phyloP scores from a whole-genome alignment of 2,329 filamentous ascomycete genomes.

The Microcyclosporella mali region DNA sequence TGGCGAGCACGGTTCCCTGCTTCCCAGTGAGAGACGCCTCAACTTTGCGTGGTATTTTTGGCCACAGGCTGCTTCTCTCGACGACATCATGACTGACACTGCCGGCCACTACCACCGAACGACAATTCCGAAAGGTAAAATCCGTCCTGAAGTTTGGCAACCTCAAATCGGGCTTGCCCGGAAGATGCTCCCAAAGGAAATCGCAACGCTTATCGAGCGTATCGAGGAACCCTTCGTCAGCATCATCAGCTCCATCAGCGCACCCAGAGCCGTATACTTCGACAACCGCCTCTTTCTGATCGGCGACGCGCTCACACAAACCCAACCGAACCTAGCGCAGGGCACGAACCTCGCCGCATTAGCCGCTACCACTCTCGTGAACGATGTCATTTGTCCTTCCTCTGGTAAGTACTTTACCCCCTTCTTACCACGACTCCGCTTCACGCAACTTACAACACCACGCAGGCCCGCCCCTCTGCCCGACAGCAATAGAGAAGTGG shows the following conservation, averaged over 20 bases:
- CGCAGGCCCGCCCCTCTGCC: slow-evolving; percentile 4
- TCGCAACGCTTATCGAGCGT: slow-evolving; percentile 22
- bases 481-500: slow-evolving; percentile 17
- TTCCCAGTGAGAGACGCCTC: slow-evolving; percentile 19
- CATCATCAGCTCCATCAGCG: slow-evolving; percentile 21
- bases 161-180: slow-evolving; percentile 20
- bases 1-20: slow-evolving; percentile 23
- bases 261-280: slow-evolving; percentile 20
- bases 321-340: slow-evolving; percentile 25
- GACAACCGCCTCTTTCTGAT: slow-evolving; percentile 27
- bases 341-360: slow-evolving; percentile 26
- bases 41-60: slow-evolving; percentile 30
- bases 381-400: slow-evolving; percentile 17
- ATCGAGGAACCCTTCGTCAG: slow-evolving; percentile 27
- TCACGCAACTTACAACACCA: too few species aligned
- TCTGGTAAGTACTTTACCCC: too few species aligned
- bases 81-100: slow-evolving; percentile 27
- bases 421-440: too few species aligned
- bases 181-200: slow-evolving; percentile 17
- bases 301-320: slow-evolving; percentile 26
- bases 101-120: slow-evolving; percentile 23
- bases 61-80: slow-evolving; percentile 11
- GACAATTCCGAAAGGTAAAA: slow-evolving; percentile 26
- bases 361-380: slow-evolving; percentile 18
- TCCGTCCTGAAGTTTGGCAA: slow-evolving; percentile 26